phyloP scores from a whole-genome alignment of 148 eudicot species.

The Persicaria tinctoria region DNA sequence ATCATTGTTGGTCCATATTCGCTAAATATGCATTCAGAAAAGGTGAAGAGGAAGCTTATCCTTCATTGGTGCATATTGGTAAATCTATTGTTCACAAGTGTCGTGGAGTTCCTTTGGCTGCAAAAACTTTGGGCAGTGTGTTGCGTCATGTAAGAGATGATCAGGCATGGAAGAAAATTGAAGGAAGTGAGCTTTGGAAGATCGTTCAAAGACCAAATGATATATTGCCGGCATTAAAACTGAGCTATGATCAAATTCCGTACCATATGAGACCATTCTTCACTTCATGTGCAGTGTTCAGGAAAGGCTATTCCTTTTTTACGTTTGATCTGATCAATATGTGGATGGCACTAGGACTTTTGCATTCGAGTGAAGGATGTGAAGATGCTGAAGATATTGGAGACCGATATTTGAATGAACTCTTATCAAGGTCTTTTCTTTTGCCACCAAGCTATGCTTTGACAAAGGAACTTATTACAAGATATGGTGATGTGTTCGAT shows the following conservation, averaged over 20 bases:
- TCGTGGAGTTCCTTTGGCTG: constrained; percentile 19
- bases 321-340: background rate
- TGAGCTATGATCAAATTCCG: constrained; percentile 17
- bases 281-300: constrained; percentile 16
- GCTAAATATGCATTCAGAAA: constrained; percentile 5
- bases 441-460: background rate
- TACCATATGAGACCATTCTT: constrained; percentile 15
- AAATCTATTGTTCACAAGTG: constrained; percentile 14
- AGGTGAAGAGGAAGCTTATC: background rate
- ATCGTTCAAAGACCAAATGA: background rate
- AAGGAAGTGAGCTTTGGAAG: background rate
- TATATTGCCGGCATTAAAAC: constrained; percentile 13
- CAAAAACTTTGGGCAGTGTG: constrained; percentile 15
- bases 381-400: constrained; percentile 14
- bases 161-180: constrained; percentile 9
- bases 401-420: constrained; percentile 9
- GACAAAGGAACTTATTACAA: background rate
- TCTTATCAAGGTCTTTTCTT: constrained; percentile 18
- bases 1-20: constrained; percentile 15
- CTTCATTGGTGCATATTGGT: constrained; percentile 13
- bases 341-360: constrained; percentile 22
- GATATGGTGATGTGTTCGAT: background rate
- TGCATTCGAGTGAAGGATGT: background rate
- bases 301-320: background rate
- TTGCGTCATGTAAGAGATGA: constrained; percentile 9